Base-by-base conservation (phyloP, 139 green algal genomes). In the Tetradesmus obliquus region DNA sequence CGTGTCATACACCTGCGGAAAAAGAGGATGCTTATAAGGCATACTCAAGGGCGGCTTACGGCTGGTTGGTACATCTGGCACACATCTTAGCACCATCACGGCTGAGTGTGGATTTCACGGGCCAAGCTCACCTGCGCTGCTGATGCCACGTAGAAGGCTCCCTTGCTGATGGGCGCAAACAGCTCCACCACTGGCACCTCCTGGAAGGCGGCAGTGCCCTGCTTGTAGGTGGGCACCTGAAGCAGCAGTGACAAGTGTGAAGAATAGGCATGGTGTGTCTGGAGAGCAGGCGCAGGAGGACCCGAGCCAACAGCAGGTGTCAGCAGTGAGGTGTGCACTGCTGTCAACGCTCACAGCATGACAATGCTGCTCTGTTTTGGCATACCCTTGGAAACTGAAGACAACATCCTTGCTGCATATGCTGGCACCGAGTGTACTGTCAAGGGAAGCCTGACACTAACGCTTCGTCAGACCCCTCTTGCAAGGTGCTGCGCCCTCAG, bases 161-260 rank as follows among this genome's bases (percentile, higher is more conserved):
- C 72, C 20, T 80, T 80, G 72, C 72, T 80, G 72, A 80, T 80
- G 20, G 72, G 72, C 72, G 45, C 45, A 20, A 80, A 80, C 72
- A 80, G 72, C 72, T 80, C 72, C 72, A 80, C 72, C 19, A 80
- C 72, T 12, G 72, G 72, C 72, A 80, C 72, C 72, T 80, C 72
- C 72, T 80, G 72, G 72, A 80, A 80, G 72, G 72, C 72, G 13
- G 72, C 72, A 17, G 72, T 80, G 19, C 72, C 72, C 22, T 12
- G 22, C 72, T 80, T 80, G 22, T 80, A 80, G 72, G 22, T 80
- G 19, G 72, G 72, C 19, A 80, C 72, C 72, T 80, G 72, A 2
- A 17, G 22, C 72, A 80, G 20, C 10, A 79, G 17, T 12, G 15
- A 10, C 72, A 80, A 17, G 60, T 45, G 32, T 45, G 32, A 45